Percentiles rank a stretch among this genome's conserved stretches.
These are phyloP conservation scores for Whalleya microplaca DNA, from an alignment of 2,329 filamentous ascomycete species.

Conservation along the genomic window DNA sequence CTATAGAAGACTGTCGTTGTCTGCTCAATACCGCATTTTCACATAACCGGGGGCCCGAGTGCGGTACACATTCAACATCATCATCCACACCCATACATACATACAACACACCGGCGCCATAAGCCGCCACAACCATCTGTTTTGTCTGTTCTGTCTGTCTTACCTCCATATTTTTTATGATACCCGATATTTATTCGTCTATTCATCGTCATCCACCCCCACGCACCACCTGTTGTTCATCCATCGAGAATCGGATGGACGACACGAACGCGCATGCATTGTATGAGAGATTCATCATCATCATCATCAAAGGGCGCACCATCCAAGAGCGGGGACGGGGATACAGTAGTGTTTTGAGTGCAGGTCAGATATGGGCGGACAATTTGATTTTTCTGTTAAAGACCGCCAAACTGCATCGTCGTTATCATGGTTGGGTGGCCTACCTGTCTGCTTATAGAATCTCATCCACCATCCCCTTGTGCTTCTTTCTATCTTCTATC, in stretches of 20 bases:
- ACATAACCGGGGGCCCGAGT: not conserved
- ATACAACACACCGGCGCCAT: not conserved
- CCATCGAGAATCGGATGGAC: no score
- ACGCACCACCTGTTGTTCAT: no score
- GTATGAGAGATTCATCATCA: not conserved
- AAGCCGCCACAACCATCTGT: not conserved
- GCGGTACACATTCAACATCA: not conserved
- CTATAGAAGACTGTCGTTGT: not conserved
- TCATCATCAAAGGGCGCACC: no score
- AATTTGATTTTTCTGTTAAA: not conserved
- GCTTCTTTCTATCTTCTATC: no score
- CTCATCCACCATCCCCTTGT: no score
- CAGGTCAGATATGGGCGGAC: no score
- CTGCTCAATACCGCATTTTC: not conserved
- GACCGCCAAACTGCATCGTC: no score
- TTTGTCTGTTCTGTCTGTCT: not conserved
- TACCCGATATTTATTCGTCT: not conserved
- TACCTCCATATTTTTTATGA: not conserved
- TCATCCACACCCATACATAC: not conserved
- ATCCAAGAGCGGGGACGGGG: no score
- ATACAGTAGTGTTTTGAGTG: no score
- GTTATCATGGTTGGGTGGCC: no score
- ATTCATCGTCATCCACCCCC: not conserved
- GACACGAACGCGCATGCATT: not conserved
- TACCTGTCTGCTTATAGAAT: no score